These are phyloP conservation scores for Trichosporon ovoides DNA, from an alignment of 1,284 basidiomycete species.

Conservation along the genomic window DNA sequence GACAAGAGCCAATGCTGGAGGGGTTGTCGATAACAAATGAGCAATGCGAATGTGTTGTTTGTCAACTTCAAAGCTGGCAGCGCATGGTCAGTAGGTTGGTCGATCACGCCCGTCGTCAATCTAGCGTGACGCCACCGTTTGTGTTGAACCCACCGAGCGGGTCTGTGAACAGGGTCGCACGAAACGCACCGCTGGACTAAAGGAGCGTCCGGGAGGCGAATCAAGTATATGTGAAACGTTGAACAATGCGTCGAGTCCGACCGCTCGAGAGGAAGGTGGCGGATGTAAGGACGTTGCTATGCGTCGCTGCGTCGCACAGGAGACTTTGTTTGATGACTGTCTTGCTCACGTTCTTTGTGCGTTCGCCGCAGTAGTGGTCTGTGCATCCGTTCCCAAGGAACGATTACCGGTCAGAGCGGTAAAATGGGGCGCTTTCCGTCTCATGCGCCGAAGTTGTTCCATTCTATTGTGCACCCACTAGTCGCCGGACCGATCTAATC, in stretches of 20 bases:
- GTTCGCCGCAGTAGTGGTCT: neutral
- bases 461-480: no score
- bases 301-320: neutral
- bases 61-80: neutral
- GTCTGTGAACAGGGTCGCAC: neutral
- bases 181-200: no score
- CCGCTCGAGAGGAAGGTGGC: no score
- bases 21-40: neutral
- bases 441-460: no score
- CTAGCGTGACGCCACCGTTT: neutral
- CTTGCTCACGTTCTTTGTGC: neutral
- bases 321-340: neutral
- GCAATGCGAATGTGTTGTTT: neutral
- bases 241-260: no score
- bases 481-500: no score
- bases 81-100: neutral
- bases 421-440: neutral
- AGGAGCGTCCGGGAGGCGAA: no score
- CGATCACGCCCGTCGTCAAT: neutral
- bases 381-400: neutral
- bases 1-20: neutral
- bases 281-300: no score
- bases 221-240: neutral
- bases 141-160: neutral
- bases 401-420: constrained; percentile 4